phyloP scores from a whole-genome alignment of 768 basidiomycete genomes.

The Boletellus sp. region DNA sequence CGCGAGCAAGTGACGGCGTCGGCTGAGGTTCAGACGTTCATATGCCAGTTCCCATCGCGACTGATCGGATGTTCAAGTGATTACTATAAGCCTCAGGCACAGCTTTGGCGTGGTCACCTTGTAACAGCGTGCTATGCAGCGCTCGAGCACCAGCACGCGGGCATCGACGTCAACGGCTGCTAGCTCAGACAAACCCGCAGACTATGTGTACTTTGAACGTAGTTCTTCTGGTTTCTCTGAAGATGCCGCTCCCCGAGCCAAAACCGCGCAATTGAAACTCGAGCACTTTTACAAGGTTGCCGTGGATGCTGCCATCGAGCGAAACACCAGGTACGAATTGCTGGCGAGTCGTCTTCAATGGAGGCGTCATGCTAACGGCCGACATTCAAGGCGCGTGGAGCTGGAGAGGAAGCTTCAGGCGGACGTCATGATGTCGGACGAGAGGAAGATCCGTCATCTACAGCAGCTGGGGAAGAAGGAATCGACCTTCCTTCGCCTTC shows the following conservation, averaged over 20 bases:
- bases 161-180: conserved; percentile 20
- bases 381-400: conserved; percentile 67
- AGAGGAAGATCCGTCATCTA: conserved; percentile 82
- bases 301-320: conserved; percentile 91
- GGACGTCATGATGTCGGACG: conserved; percentile 70
- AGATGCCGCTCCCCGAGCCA: conserved; percentile 77
- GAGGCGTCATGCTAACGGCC: background rate
- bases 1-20: too few relatives aligned
- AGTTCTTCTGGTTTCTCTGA: conserved; percentile 73
- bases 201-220: conserved; percentile 93
- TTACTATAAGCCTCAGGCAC: background rate
- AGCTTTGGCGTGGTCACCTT: background rate
- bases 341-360: background rate
- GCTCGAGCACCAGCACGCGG: conserved; percentile 30
- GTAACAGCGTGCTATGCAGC: conserved; percentile 24
- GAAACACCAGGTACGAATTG: conserved; percentile 73
- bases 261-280: conserved; percentile 89
- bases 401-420: conserved; percentile 74
- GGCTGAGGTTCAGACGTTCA: too few relatives aligned
- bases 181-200: conserved; percentile 43
- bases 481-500: conserved; percentile 80
- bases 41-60: conserved; percentile 18
- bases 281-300: conserved; percentile 97
- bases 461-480: conserved; percentile 84
- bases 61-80: conserved; percentile 2